phyloP scores from a whole-genome alignment of 306 rosid genomes.

The Astragalus membranaceus region DNA sequence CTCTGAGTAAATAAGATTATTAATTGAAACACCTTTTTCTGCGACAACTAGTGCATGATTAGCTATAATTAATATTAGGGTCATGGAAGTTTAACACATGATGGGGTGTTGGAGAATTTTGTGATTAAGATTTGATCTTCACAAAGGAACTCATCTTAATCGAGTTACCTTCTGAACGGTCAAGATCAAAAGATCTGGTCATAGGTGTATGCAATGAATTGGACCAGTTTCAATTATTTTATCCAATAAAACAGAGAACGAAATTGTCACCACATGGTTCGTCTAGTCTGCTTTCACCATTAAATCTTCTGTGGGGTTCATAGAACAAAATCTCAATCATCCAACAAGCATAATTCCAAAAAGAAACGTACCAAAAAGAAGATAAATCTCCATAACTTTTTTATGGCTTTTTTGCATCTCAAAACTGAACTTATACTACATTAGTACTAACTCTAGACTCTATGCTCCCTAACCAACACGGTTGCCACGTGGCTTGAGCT shows the following conservation, averaged over 20 bases:
- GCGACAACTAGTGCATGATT: constrained; percentile 15
- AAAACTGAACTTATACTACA: neutral
- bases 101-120: constrained; percentile 43
- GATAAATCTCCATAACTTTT: constrained; percentile 11
- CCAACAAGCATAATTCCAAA: constrained; percentile 39
- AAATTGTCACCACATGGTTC: constrained; percentile 28
- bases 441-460: neutral
- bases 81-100: constrained; percentile 31
- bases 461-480: no score
- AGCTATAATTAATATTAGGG: constrained; percentile 4
- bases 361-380: constrained; percentile 27
- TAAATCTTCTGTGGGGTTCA: constrained; percentile 37
- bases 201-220: neutral
- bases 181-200: constrained; percentile 28
- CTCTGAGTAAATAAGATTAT: constrained; percentile 1
- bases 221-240: constrained; percentile 17
- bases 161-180: constrained; percentile 5
- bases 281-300: constrained; percentile 19
- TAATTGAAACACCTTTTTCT: neutral
- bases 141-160: neutral
- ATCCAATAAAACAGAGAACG: constrained; percentile 1
- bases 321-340: constrained; percentile 28
- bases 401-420: neutral
- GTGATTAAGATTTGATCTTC: constrained; percentile 23
- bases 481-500: no score